phyloP scores from a whole-genome alignment of 208 protist genomes.

The Trypanosoma congolense region DNA sequence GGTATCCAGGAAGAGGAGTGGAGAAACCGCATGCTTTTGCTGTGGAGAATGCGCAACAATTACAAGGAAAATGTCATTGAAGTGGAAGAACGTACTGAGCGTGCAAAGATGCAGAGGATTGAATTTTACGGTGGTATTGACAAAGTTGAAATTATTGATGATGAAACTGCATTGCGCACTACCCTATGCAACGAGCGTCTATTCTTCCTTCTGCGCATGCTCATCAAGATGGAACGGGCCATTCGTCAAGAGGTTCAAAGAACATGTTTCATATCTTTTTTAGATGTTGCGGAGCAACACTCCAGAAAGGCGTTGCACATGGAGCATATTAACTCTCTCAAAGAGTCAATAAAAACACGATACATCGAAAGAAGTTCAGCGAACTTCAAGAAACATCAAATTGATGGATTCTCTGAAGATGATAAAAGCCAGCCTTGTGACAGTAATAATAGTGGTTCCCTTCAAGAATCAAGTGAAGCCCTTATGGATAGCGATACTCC shows the following conservation, averaged over 20 bases:
- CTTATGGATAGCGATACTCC: background rate
- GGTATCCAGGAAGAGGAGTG: conserved; percentile 39
- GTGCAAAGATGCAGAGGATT: conserved; percentile 20
- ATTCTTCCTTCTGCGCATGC: conserved; percentile 31
- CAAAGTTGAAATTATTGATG: conserved; percentile 13
- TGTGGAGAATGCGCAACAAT: conserved; percentile 58
- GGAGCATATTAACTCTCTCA: too few relatives aligned
- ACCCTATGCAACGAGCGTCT: conserved; percentile 22
- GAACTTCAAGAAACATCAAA: background rate
- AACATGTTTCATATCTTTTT: background rate
- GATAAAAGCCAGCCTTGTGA: conserved; percentile 1
- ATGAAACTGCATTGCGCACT: conserved; percentile 15
- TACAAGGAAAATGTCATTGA: conserved; percentile 26
- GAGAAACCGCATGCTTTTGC: conserved; percentile 33
- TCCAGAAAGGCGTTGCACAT: background rate
- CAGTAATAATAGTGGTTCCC: too few relatives aligned
- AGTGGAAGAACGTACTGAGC: conserved; percentile 15
- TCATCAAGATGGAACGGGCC: conserved; percentile 24
- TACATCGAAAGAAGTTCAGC: too few relatives aligned
- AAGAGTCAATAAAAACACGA: too few relatives aligned
- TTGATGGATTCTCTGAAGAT: background rate
- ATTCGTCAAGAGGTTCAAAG: conserved; percentile 8
- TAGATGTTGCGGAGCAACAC: background rate
- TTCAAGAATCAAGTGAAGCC: too few relatives aligned
- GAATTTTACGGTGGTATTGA: conserved; percentile 19